Conservation (phyloP, 2,329 filamentous ascomycete species). For the Lachnum nothofagi region DNA sequence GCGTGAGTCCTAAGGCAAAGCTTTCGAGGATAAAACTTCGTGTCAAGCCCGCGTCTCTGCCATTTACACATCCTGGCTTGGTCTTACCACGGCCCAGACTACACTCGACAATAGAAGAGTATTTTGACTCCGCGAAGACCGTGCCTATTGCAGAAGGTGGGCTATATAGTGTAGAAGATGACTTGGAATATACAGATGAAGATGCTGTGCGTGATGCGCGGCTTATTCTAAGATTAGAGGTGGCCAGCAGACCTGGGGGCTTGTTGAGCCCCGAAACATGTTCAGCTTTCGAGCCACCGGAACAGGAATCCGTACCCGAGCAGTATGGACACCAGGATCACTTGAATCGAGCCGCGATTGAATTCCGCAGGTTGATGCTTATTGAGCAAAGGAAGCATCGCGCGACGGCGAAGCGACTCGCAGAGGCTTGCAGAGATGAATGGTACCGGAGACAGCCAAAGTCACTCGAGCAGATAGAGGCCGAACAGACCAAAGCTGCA, state of each 20-base stretch:
- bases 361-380: constrained; percentile 75
- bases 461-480: constrained; percentile 72
- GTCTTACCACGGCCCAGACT: constrained; percentile 48
- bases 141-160: constrained; percentile 57
- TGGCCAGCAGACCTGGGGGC: constrained; percentile 70
- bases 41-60: constrained; percentile 45
- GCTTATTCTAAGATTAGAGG: constrained; percentile 63
- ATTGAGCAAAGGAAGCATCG: constrained; percentile 75
- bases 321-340: constrained; percentile 89
- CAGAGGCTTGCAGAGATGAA: constrained; percentile 70
- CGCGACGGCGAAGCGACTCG: constrained; percentile 70
- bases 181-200: constrained; percentile 53
- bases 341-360: constrained; percentile 69
- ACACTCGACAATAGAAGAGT: constrained; percentile 53
- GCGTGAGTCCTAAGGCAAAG: constrained; percentile 25
- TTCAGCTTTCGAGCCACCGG: constrained; percentile 67
- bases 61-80: constrained; percentile 56
- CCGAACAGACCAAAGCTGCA: constrained; percentile 66
- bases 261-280: constrained; percentile 66
- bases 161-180: constrained; percentile 50
- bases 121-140: constrained; percentile 45
- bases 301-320: constrained; percentile 63
- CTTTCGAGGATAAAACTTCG: constrained; percentile 47
- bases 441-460: constrained; percentile 71
- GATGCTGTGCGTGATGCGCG: constrained; percentile 63